Evolutionary conservation across 192 early-diverging fungal genomes (phyloP).

Genomic region (Mortierella alpina): DNA sequence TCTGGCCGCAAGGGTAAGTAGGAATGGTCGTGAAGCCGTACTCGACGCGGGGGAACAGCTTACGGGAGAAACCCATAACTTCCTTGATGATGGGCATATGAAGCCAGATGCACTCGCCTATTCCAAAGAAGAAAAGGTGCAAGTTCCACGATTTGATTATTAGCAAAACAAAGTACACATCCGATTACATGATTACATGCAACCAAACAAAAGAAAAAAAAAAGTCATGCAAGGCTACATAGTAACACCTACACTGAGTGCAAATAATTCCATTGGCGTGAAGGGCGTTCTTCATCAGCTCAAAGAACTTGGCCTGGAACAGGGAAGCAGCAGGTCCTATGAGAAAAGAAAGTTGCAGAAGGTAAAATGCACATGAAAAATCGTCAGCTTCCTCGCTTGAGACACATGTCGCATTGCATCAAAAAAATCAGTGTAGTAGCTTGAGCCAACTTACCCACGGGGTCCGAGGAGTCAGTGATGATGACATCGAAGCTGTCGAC

Average conservation of each 20-base stretch:
- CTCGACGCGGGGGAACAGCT: conserved; percentile 90
- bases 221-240: neutral
- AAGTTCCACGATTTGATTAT: neutral
- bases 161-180: neutral
- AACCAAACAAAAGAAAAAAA: conserved; percentile 7
- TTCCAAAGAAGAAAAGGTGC: conserved; percentile 3
- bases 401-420: no score
- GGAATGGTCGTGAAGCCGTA: conserved; percentile 97
- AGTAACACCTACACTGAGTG: conserved; percentile 82
- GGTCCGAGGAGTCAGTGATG: conserved; percentile 99
- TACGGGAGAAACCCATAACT: conserved; percentile 82
- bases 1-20: conserved; percentile 98
- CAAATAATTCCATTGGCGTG: conserved; percentile 91
- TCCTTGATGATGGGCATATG: conserved; percentile 92
- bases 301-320: conserved; percentile 93
- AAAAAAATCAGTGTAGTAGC: no score
- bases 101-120: conserved; percentile 98
- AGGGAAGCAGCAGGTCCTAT: conserved; percentile 93
- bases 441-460: conserved; percentile 68
- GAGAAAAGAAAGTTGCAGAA: neutral
- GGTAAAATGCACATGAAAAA: neutral
- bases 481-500: conserved; percentile 93
- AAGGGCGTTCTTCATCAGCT: conserved; percentile 93
- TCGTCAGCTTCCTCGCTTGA: conserved; percentile 6
- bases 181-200: conserved; percentile 11